phyloP scores from a whole-genome alignment of 2,329 filamentous ascomycete species.

The Alternaria triticimaculans region DNA sequence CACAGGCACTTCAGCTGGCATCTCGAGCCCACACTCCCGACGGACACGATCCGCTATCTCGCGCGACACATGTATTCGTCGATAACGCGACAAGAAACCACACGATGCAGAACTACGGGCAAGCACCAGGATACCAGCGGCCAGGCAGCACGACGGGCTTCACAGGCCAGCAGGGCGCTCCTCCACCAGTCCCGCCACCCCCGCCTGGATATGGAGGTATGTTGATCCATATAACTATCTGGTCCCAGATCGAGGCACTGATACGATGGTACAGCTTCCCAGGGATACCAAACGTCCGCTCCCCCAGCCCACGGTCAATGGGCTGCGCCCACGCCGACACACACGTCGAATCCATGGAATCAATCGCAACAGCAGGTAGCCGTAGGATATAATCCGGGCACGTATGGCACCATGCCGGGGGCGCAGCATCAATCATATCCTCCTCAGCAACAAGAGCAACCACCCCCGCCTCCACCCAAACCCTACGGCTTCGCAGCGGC shows the following conservation, averaged over 20 bases:
- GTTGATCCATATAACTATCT: no score
- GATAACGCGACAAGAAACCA: background rate
- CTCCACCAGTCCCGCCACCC: slow-evolving; percentile 24
- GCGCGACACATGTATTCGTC: background rate
- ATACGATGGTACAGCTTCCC: slow-evolving; percentile 11
- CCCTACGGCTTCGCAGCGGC: slow-evolving; percentile 40
- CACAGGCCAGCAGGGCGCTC: slow-evolving; percentile 25
- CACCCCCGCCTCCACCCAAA: slow-evolving; percentile 48
- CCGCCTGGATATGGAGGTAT: slow-evolving; percentile 42
- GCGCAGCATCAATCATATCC: slow-evolving; percentile 25
- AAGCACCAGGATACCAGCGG: slow-evolving; percentile 35
- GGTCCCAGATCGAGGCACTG: slow-evolving; percentile 4
- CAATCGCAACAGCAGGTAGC: slow-evolving; percentile 30
- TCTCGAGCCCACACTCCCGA: slow-evolving; percentile 1
- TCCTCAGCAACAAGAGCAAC: slow-evolving; percentile 36
- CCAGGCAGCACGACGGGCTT: slow-evolving; percentile 43
- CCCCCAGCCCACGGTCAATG: slow-evolving; percentile 41
- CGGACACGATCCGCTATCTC: background rate
- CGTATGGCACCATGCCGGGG: slow-evolving; percentile 44
- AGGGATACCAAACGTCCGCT: slow-evolving; percentile 33
- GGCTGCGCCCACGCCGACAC: slow-evolving; percentile 32
- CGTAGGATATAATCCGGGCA: slow-evolving; percentile 40
- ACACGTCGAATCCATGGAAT: slow-evolving; percentile 31
- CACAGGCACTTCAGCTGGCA: slow-evolving; percentile 17
- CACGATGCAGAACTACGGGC: slow-evolving; percentile 44